Evolutionary conservation across 345 rosid genomes (phyloP), one percentile per base, ranked within the genome.

Genomic region (Sisymbrium altissimum): DNA sequence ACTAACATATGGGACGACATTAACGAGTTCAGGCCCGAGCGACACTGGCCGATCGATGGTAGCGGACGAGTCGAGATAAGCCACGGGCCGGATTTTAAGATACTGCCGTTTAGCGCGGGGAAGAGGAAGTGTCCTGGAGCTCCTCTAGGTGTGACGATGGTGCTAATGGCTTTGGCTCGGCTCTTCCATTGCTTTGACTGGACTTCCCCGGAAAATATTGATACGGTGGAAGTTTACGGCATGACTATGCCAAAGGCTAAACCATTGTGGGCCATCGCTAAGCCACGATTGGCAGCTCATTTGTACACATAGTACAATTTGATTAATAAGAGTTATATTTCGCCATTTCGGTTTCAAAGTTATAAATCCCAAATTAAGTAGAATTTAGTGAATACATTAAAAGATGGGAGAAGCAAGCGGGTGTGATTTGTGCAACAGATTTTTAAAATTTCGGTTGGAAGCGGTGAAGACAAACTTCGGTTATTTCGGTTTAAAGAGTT

Each of bases 201-300:
- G 98, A 36, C 69, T 50, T 68, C 78, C 33, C 86, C 85, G 0
- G 85, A 87, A 53, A 81, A 84, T 68, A 73, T 93, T 23, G 89
- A 88, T 14, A 91, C 88, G 0, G 39, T 9, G 0, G 98, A 91
- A 77, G 88, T 88, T 10, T 94, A 91, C 11, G 97, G 98, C 44
- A 88, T 91, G 98, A 93, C 98, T 8, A 93, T 91, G 98, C 98
- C 98, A 3, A 91, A 88, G 73, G 96, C 97, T 62, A 54, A 71
- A 76, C 91, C 97, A 9, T 61, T 91, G 27, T 10, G 81, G 74
- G 96, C 92, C 10, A 1, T 83, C 17, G 89, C 97, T 50, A 82
- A 40, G 77, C 92, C 96, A 1, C 87, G 98, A 14, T 75, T 91
- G 55, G 71, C 84, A 6, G 57, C 68, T 53, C 82, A 84, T 27